Percentiles rank a stretch among this genome's conserved stretches.
Conservation (phyloP, 176 grass and related monocot species). For the Oryza rufipogon region DNA sequence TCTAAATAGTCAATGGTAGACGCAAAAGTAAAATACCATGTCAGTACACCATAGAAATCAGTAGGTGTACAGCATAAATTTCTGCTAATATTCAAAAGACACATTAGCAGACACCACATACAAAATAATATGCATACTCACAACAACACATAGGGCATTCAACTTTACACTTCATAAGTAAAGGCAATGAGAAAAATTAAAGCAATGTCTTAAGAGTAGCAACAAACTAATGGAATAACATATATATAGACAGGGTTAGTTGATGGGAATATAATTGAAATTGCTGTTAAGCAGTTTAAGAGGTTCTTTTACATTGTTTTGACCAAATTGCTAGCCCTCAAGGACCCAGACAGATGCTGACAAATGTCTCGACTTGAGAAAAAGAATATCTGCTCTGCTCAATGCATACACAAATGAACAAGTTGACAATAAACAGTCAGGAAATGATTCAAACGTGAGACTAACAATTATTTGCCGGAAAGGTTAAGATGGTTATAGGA, state of each 20-base stretch:
- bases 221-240: background rate
- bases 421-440: constrained; percentile 1
- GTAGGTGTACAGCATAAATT: background rate
- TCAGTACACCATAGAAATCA: background rate
- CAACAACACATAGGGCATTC: background rate
- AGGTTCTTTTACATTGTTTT: constrained; percentile 4
- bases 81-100: background rate
- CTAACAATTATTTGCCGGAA: background rate
- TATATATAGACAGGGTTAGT: background rate
- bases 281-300: background rate
- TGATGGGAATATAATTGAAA: background rate
- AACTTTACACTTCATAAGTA: background rate
- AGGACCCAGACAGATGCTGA: background rate
- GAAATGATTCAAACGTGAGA: background rate
- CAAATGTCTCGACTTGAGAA: constrained; percentile 12
- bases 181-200: background rate
- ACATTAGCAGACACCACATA: constrained; percentile 6
- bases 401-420: background rate
- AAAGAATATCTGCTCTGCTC: background rate
- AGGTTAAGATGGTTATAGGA: background rate
- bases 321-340: background rate
- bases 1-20: constrained; percentile 1
- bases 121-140: background rate
- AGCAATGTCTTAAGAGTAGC: background rate
- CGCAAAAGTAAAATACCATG: constrained; percentile 3